These are phyloP conservation scores for Pittosporum tobira DNA, from an alignment of 129 eudicot genomes.

Conservation along the genomic window DNA sequence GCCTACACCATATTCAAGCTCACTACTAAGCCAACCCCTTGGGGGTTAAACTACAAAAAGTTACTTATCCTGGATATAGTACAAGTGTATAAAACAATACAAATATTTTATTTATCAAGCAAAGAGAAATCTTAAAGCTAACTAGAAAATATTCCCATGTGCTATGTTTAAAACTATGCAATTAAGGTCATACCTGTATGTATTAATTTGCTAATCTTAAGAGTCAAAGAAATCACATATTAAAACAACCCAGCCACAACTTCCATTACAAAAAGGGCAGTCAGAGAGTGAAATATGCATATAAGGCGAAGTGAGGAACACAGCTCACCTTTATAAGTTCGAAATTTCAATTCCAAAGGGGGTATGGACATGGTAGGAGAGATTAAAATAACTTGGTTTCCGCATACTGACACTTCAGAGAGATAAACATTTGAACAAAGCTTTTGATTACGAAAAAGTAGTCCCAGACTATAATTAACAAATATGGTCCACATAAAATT, in stretches of 20 bases:
- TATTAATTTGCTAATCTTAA: too few species aligned
- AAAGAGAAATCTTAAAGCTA: background rate
- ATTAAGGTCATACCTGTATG: background rate
- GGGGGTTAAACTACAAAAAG: too few species aligned
- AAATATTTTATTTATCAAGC: background rate
- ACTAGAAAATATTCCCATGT: too few species aligned
- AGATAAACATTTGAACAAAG: background rate
- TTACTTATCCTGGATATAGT: too few species aligned
- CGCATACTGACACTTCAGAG: background rate
- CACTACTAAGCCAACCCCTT: too few species aligned
- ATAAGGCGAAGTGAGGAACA: background rate
- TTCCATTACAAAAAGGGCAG: too few species aligned
- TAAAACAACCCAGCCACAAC: too few species aligned
- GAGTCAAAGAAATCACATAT: too few species aligned
- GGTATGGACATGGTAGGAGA: constrained; percentile 10
- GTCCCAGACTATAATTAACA: background rate
- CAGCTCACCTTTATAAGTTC: background rate
- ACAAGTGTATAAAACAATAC: too few species aligned
- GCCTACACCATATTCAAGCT: too few species aligned
- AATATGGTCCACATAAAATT: background rate
- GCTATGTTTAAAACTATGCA: background rate
- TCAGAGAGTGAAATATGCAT: background rate
- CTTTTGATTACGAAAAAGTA: background rate
- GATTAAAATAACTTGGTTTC: constrained; percentile 9
- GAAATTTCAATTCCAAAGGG: background rate